These are phyloP conservation scores for Monoraphidium neglectum DNA, from an alignment of 139 green algal species.

Conservation along the genomic window DNA sequence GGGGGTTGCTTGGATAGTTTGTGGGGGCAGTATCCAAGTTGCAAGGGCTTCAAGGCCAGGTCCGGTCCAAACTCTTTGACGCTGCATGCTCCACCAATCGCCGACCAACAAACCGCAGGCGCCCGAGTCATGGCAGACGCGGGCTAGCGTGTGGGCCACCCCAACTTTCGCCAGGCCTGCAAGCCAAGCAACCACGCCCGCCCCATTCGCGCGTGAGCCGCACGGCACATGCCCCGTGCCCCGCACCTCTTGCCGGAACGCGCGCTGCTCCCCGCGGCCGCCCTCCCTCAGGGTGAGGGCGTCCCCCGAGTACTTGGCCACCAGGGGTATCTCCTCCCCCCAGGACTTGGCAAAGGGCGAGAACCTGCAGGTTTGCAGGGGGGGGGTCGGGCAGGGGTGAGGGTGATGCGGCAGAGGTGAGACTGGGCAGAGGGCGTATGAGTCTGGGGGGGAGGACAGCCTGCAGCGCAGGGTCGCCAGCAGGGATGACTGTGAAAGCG, in stretches of 20 bases:
- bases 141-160: background rate
- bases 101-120: slow-evolving; percentile 14
- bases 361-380: no score
- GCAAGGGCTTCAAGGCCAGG: background rate
- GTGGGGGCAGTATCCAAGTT: background rate
- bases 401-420: no score
- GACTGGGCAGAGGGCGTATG: background rate
- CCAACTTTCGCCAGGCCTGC: background rate
- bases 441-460: background rate
- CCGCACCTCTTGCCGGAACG: slow-evolving; percentile 29
- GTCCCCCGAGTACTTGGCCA: slow-evolving; percentile 33
- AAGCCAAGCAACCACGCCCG: background rate
- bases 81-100: background rate
- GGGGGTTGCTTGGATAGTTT: background rate
- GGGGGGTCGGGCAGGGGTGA: no score
- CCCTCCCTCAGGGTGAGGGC: slow-evolving; percentile 37
- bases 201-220: background rate
- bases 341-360: no score
- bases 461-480: background rate
- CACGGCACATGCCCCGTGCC: background rate
- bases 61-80: background rate
- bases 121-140: background rate
- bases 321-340: slow-evolving; percentile 12
- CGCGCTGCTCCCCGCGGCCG: slow-evolving; percentile 29
- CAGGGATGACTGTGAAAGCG: background rate